These are phyloP conservation scores for Eimeria brunetti DNA, from an alignment of 169 alveolate genomes.

Conservation along the genomic window DNA sequence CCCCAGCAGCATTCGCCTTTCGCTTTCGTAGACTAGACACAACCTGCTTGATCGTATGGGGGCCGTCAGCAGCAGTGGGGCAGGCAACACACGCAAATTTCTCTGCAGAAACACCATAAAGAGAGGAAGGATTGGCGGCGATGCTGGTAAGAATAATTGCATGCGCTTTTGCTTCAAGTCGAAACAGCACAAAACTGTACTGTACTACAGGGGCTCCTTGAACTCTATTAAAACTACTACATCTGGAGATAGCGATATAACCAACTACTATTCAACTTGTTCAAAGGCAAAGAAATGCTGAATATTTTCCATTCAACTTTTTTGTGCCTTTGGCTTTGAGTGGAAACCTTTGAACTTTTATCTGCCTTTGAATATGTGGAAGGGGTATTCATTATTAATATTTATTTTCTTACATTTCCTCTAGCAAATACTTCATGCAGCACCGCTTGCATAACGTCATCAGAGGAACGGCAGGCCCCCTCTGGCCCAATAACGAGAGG, in stretches of 20 bases:
- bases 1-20: constrained; percentile 26
- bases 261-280: no score
- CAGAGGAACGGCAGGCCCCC: constrained; percentile 9
- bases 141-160: neutral
- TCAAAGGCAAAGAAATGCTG: no score
- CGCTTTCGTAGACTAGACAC: constrained; percentile 40
- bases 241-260: no score
- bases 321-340: no score
- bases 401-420: constrained; percentile 24
- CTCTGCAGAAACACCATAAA: neutral
- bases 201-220: no score
- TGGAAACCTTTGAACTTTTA: no score
- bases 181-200: neutral
- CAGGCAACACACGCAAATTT: constrained; percentile 2
- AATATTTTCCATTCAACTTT: no score
- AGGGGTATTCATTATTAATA: no score
- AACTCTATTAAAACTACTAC: no score
- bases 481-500: constrained; percentile 37
- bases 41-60: constrained; percentile 8
- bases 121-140: neutral
- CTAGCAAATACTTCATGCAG: neutral
- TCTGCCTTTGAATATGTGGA: neutral
- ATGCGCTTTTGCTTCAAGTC: neutral
- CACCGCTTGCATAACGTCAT: neutral
- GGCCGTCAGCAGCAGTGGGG: constrained; percentile 47